Base-by-base conservation (phyloP, 225 moss, liverwort and hornwort genomes). In the Thuidium tamariscinum region DNA sequence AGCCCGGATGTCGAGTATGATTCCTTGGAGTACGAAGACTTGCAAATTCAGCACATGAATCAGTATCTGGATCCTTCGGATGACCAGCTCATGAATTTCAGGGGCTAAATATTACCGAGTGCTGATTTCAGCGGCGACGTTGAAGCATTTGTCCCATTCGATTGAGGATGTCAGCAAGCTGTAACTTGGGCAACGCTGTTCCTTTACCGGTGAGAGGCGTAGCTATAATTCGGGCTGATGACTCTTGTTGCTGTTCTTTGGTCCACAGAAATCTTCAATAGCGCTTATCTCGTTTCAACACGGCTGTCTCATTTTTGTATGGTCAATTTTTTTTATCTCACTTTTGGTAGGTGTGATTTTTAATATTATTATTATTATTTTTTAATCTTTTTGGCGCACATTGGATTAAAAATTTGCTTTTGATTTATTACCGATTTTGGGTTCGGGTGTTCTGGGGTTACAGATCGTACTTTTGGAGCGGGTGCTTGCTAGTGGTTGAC, bases 81-180 rank as follows among this genome's bases (percentile, higher is more conserved):
- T 68, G 87, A 92, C 85, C 88, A 89, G 74, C 89, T 89, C 48
- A 92, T 92, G 93, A 90, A 89, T 80, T 89, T 79, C 56, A 88
- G 82, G n/a, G 82, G 80, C 76, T 91, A 76, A 87, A 63, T 73
- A 68, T 48, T 79, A 30, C 61, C n/a, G 41, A 54, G 65, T 84
- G 87, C 82, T 59, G 13, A 75, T 13, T 66, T 52, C 74, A 79
- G 71, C 46, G 78, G 59, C 29, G 66, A 70, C 63, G 60, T 54
- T 86, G 86, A 46, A 48, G 81, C 78, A 85, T 68, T 92, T 82
- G 79, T 78, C 34, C 17, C 62, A 62, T 46, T 80, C 80, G 62
- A 80, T 46, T 4, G 80, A 46, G 62, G 80, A 80, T 62, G 13
- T 80, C 80, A 34, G 2, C 80, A 80, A 62, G 80, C 20, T 32